Evolutionary conservation across 768 basidiomycete genomes (phyloP).

Genomic region (Phlegmacium glaucopus): DNA sequence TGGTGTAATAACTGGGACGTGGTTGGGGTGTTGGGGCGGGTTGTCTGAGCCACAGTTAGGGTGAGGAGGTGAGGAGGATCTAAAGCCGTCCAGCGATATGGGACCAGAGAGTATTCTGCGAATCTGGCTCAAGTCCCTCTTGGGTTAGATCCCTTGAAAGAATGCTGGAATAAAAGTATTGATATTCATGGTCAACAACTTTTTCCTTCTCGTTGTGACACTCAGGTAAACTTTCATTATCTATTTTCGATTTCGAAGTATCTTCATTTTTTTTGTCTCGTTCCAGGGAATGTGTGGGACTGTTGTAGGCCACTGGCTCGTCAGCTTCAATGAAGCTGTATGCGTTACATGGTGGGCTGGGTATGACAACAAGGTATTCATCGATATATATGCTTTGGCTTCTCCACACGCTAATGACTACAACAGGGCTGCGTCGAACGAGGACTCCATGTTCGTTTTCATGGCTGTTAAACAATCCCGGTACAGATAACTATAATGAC

Average conservation of each 20-base stretch:
- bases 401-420: no score
- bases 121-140: slow-evolving; percentile 10
- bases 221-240: slow-evolving; percentile 3
- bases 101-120: slow-evolving; percentile 15
- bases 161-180: slow-evolving; percentile 11
- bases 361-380: slow-evolving; percentile 11
- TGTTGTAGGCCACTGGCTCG: slow-evolving; percentile 15
- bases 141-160: slow-evolving; percentile 12
- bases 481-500: no score
- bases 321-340: slow-evolving; percentile 10
- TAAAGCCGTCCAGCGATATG: no score
- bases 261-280: background rate
- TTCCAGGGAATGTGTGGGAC: slow-evolving; percentile 11
- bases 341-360: slow-evolving; percentile 12
- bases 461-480: no score
- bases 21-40: no score
- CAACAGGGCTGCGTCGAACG: no score
- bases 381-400: no score
- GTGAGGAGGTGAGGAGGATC: no score
- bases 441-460: no score
- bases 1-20: no score
- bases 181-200: slow-evolving; percentile 11
- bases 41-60: no score
- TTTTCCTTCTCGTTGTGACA: slow-evolving; percentile 9
- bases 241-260: no score